Percentiles rank a stretch among this genome's conserved stretches.
phyloP scores from a whole-genome alignment of 768 basidiomycete species.

The Panus rudis region DNA sequence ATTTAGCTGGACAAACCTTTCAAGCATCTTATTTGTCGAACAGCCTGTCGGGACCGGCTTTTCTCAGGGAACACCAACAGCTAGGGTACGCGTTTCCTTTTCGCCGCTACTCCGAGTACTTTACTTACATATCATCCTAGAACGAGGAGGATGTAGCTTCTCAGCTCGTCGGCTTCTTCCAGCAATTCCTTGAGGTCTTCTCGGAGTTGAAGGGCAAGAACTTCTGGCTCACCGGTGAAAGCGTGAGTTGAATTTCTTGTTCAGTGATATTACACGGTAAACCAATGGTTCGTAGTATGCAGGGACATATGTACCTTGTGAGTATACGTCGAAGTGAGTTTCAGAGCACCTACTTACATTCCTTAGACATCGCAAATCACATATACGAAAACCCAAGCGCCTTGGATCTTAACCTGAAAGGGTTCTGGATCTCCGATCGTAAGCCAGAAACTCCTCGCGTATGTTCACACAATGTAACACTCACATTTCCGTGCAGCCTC shows the following conservation, averaged over 20 bases:
- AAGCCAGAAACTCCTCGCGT: conserved; percentile 17
- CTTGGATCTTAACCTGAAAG: conserved; percentile 54
- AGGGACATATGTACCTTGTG: conserved; percentile 59
- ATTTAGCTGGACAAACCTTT: conserved; percentile 75
- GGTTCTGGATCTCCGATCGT: conserved; percentile 73
- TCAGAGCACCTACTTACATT: too few species aligned
- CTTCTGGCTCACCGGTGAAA: conserved; percentile 65
- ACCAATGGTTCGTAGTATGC: conserved; percentile 46
- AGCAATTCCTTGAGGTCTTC: conserved; percentile 74
- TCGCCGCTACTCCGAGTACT: not conserved
- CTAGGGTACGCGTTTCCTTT: conserved; percentile 23
- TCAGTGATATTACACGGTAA: too few species aligned
- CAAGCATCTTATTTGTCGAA: conserved; percentile 68
- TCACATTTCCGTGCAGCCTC: not conserved
- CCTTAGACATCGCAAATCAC: conserved; percentile 64
- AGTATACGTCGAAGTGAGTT: conserved; percentile 23
- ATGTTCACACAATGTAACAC: not conserved
- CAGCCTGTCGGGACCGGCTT: conserved; percentile 79
- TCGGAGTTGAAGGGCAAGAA: conserved; percentile 67
- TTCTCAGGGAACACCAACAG: conserved; percentile 61
- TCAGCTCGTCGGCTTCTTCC: conserved; percentile 53
- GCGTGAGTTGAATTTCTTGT: too few species aligned
- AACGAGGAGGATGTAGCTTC: conserved; percentile 53
- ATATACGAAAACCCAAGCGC: conserved; percentile 52
- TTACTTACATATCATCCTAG: conserved; percentile 9